Evolutionary conservation across 257 asterid genomes (phyloP).

Genomic region (Petunia axillaris): DNA sequence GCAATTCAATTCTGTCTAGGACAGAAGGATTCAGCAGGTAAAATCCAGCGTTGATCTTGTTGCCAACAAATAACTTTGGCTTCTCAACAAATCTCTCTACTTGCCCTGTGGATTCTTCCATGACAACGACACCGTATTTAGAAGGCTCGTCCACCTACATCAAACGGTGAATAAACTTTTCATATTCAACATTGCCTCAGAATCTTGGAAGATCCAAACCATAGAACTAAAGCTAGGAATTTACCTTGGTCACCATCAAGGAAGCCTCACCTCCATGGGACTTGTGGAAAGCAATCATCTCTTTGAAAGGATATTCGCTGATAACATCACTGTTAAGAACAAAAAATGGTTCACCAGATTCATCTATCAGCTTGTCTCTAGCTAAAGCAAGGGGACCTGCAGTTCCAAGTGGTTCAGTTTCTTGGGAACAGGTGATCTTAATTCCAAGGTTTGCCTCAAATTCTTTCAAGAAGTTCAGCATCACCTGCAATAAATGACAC

Average conservation of each 20-base stretch:
- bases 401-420: conserved; percentile 98
- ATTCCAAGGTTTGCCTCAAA: conserved; percentile 91
- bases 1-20: conserved; percentile 62
- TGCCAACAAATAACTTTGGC: conserved; percentile 74
- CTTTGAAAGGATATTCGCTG: conserved; percentile 84
- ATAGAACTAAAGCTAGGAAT: background rate
- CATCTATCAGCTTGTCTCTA: conserved; percentile 80
- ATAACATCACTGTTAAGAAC: conserved; percentile 97
- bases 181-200: conserved; percentile 2
- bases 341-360: conserved; percentile 88
- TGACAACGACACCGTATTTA: conserved; percentile 74
- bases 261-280: conserved; percentile 99
- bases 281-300: conserved; percentile 90
- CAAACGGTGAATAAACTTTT: conserved; percentile 22
- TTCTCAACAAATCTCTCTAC: conserved; percentile 83
- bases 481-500: conserved; percentile 52
- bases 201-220: background rate
- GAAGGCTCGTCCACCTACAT: conserved; percentile 80
- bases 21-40: conserved; percentile 69
- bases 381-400: conserved; percentile 99
- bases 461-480: conserved; percentile 93
- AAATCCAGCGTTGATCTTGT: conserved; percentile 83
- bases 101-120: conserved; percentile 65
- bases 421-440: conserved; percentile 92
- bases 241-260: conserved; percentile 84